phyloP scores from a whole-genome alignment of 768 basidiomycete genomes.

The Tulasnella sp. region DNA sequence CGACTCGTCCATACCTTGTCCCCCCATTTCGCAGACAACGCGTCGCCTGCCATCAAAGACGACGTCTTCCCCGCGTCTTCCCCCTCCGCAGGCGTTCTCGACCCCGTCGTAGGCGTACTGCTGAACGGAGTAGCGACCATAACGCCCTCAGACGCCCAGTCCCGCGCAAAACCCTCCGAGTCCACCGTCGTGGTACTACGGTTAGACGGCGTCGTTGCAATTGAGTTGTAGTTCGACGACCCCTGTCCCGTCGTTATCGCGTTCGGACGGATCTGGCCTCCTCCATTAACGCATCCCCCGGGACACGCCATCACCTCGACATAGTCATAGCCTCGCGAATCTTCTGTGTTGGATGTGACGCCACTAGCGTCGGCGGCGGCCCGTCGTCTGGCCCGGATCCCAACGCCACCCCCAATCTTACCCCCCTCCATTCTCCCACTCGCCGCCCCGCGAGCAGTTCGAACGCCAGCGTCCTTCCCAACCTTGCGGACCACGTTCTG shows the following conservation, averaged over 20 bases:
- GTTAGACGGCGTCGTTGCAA: too few relatives aligned
- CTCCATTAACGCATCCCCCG: conserved; percentile 92
- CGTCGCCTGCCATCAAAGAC: too few relatives aligned
- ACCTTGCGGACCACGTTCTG: conserved; percentile 94
- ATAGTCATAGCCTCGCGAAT: conserved; percentile 60
- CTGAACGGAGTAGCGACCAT: conserved; percentile 22
- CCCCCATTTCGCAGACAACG: conserved; percentile 47
- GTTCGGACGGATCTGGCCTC: conserved; percentile 56
- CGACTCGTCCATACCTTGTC: conserved; percentile 68
- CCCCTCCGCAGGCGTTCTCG: neutral
- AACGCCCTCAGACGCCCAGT: conserved; percentile 49
- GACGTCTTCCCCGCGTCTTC: neutral
- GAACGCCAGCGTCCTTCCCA: conserved; percentile 68
- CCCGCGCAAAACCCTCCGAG: conserved; percentile 52
- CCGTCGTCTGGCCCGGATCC: conserved; percentile 22
- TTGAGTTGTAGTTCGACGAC: too few relatives aligned
- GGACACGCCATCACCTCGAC: conserved; percentile 99
- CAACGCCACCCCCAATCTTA: conserved; percentile 17
- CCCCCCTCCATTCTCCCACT: conserved; percentile 32
- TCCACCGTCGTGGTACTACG: conserved; percentile 26
- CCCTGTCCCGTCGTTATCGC: too few relatives aligned
- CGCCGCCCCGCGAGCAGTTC: conserved; percentile 58
- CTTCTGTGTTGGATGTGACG: conserved; percentile 21
- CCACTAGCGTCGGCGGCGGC: conserved; percentile 21
- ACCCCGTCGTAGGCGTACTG: neutral